Evolutionary conservation across 129 eudicot genomes (phyloP), one percentile per base, ranked within the genome.

Genomic region (Pittosporum tobira): DNA sequence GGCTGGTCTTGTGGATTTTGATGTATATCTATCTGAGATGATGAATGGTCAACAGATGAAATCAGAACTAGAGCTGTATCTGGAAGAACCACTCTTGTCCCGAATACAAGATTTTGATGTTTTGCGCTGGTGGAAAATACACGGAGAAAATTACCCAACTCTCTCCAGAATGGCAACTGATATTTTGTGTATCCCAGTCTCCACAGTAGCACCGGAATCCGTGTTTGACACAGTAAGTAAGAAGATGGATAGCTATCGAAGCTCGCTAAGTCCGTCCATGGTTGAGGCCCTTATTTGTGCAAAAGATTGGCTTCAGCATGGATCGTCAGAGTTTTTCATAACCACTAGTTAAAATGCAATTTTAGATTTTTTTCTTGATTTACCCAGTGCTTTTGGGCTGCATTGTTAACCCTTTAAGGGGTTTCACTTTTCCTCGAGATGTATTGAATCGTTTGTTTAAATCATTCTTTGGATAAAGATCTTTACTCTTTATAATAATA

Each of bases 71-170:
- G 96, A 91, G 53, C 83, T 64, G 67, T 91, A 91, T 56, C 67
- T 91, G 31, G 88, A 86, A 62, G 99, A 91, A 71, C 9, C 83
- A 2, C 64, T 76, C 22, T 54, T 81, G 62, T 90, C 90, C 1
- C 66, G 83, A 12, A 66, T 34, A 38, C 85, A 86, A 65, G 95
- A 83, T 5, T 81, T 91, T 46, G 84, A 91, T 63, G 87, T 86
- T 47, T 59, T 91, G 66, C 89, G 94, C 21, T 91, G 99, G 99
- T 91, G 99, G 99, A 81, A 77, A 61, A 19, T 69, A 34, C 79
- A 83, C 51, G 46, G 72, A 15, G 51, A 53, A 23, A 81, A 58
- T 69, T 91, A 80, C 67, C 96, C 96, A 10, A 81, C 77, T 59
- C 75, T 91, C 3, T 83, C 96, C 15, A 86, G 67, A 54, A 75